A percentile compares a stretch with the other conserved stretches of the same genome.
Conservation (phyloP, 169 alveolate species). For the Cryptosporidium canis region DNA sequence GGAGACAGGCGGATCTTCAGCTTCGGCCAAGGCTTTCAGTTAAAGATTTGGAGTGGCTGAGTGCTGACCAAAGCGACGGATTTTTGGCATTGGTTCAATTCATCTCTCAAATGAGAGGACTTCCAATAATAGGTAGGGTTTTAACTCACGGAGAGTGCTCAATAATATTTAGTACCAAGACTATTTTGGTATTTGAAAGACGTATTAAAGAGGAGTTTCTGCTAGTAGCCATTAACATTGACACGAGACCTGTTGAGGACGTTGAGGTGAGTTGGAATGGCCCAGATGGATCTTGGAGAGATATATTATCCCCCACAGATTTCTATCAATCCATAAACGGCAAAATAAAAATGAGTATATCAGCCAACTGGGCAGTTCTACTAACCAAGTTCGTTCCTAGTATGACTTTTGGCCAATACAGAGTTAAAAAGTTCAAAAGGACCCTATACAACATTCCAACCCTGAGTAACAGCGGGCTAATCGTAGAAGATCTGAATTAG, state of each 20-base stretch:
- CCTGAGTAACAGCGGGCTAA: background rate
- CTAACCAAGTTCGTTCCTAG: constrained; percentile 23
- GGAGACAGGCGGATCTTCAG: constrained; percentile 45
- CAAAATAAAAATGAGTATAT: constrained; percentile 9
- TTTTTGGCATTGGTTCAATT: constrained; percentile 13
- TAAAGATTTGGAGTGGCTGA: constrained; percentile 8
- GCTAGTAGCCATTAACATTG: constrained; percentile 29
- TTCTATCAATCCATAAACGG: background rate
- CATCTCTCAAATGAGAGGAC: constrained; percentile 14
- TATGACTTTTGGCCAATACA: background rate
- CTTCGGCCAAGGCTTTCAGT: constrained; percentile 47
- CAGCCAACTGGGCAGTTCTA: constrained; percentile 41
- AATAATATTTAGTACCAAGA: constrained; percentile 8
- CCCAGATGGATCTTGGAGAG: constrained; percentile 44
- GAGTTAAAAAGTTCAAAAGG: constrained; percentile 6
- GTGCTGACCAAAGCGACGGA: constrained; percentile 1
- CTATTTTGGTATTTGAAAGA: constrained; percentile 19
- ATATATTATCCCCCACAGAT: constrained; percentile 36
- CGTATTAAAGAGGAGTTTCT: background rate
- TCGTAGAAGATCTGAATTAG: background rate
- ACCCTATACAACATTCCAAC: background rate
- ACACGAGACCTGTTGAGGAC: constrained; percentile 8
- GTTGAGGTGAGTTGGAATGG: constrained; percentile 16
- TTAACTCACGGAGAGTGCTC: constrained; percentile 10
- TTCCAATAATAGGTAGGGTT: constrained; percentile 10